A percentile compares a stretch with the other conserved stretches of the same genome.
phyloP scores from a whole-genome alignment of 768 basidiomycete species.

The Boletus tomentosulus region DNA sequence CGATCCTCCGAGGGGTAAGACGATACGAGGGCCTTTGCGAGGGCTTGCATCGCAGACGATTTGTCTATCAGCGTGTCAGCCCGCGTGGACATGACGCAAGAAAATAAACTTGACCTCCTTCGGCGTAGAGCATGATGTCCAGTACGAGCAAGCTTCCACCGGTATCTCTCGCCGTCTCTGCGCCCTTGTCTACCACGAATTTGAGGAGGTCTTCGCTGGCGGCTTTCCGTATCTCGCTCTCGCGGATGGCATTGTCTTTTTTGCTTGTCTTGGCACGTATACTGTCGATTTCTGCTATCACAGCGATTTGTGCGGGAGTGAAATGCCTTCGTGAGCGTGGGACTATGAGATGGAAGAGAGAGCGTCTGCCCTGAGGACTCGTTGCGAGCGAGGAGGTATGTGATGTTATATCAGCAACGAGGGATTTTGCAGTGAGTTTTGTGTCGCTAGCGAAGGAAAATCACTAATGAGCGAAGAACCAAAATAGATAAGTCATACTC shows the following conservation, averaged over 20 bases:
- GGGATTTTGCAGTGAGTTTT: constrained; percentile 77
- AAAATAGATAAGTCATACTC: constrained; percentile 52
- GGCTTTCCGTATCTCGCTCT: constrained; percentile 66
- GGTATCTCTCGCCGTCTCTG: constrained; percentile 63
- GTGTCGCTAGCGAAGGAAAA: constrained; percentile 62
- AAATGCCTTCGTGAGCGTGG: constrained; percentile 85
- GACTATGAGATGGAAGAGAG: constrained; percentile 76
- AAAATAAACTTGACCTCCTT: constrained; percentile 61
- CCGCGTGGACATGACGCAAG: neutral
- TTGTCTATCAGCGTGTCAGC: constrained; percentile 54
- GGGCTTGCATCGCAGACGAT: constrained; percentile 50
- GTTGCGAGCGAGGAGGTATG: constrained; percentile 54
- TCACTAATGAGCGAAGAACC: neutral
- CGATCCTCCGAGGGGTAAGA: constrained; percentile 55
- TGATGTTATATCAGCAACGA: constrained; percentile 65
- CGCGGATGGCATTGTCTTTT: constrained; percentile 61
- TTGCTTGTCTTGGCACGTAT: constrained; percentile 76
- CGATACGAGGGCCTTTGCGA: constrained; percentile 53
- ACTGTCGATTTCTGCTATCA: constrained; percentile 70
- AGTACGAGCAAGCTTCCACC: constrained; percentile 74
- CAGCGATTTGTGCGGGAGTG: constrained; percentile 72
- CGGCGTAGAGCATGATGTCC: constrained; percentile 81
- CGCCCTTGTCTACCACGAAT: constrained; percentile 63
- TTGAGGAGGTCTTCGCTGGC: constrained; percentile 73
- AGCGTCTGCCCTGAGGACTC: constrained; percentile 72